These are phyloP conservation scores for Penicillium manginii DNA, from an alignment of 495 filamentous ascomycete genomes.

Conservation along the genomic window DNA sequence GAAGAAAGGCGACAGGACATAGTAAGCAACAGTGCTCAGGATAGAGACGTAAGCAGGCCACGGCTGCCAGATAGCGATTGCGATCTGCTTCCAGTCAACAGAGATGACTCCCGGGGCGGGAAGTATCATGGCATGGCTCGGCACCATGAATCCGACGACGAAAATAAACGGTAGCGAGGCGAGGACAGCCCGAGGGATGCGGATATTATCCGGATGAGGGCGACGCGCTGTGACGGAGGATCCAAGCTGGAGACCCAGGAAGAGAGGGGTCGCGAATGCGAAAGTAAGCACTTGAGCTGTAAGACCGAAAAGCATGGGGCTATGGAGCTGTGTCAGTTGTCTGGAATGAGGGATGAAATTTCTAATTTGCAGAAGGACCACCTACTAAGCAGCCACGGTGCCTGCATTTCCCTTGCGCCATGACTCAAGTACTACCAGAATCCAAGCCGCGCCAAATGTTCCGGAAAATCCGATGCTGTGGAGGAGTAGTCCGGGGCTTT, in stretches of 20 bases:
- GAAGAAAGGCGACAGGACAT: slow-evolving; percentile 39
- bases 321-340: slow-evolving; percentile 21
- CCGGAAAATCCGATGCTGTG: slow-evolving; percentile 55
- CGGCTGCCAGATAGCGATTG: slow-evolving; percentile 62
- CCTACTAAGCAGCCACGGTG: slow-evolving; percentile 56
- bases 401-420: slow-evolving; percentile 59
- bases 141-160: slow-evolving; percentile 53
- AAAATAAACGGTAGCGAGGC: slow-evolving; percentile 52
- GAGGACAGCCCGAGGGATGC: slow-evolving; percentile 51
- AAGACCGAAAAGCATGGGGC: slow-evolving; percentile 55
- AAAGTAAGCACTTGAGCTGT: slow-evolving; percentile 57
- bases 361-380: not conserved
- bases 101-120: slow-evolving; percentile 50
- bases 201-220: slow-evolving; percentile 50
- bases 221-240: slow-evolving; percentile 53
- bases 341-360: not conserved
- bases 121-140: slow-evolving; percentile 54
- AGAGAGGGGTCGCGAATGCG: slow-evolving; percentile 57
- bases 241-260: slow-evolving; percentile 54
- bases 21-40: slow-evolving; percentile 35
- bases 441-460: slow-evolving; percentile 60
- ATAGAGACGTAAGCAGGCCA: slow-evolving; percentile 58
- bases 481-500: slow-evolving; percentile 44
- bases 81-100: slow-evolving; percentile 56
- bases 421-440: slow-evolving; percentile 58